phyloP scores from a whole-genome alignment of 257 asterid genomes.

The Salvia miltiorrhiza region DNA sequence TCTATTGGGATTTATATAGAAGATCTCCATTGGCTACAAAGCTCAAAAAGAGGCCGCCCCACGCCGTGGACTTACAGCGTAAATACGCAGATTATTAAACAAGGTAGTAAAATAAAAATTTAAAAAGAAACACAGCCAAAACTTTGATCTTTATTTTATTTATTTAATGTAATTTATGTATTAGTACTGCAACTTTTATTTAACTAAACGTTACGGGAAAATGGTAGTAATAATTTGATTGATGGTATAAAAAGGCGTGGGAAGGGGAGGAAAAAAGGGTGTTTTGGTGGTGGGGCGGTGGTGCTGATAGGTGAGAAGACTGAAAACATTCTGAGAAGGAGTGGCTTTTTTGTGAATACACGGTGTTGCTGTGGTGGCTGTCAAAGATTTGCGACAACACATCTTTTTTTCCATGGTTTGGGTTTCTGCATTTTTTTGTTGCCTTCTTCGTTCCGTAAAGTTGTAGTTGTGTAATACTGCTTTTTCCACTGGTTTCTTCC shows the following conservation, averaged over 20 bases:
- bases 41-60: slow-evolving; percentile 18
- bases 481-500: slow-evolving; percentile 18
- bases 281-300: slow-evolving; percentile 73
- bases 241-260: slow-evolving; percentile 28
- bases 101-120: not conserved
- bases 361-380: slow-evolving; percentile 72
- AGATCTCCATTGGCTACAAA: slow-evolving; percentile 26
- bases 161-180: not conserved
- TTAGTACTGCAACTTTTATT: not conserved
- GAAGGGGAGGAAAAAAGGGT: slow-evolving; percentile 25
- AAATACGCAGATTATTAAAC: slow-evolving; percentile 17
- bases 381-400: slow-evolving; percentile 73
- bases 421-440: slow-evolving; percentile 32
- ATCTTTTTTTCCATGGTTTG: slow-evolving; percentile 45
- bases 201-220: slow-evolving; percentile 17
- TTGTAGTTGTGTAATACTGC: slow-evolving; percentile 19
- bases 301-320: slow-evolving; percentile 51
- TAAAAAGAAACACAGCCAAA: slow-evolving; percentile 12
- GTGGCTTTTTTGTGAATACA: slow-evolving; percentile 62
- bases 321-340: slow-evolving; percentile 48
- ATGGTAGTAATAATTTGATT: slow-evolving; percentile 22
- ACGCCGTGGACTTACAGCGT: slow-evolving; percentile 38
- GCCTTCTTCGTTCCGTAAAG: slow-evolving; percentile 31
- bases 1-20: not conserved
- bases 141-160: not conserved